Evolutionary conservation across 2,329 filamentous ascomycete genomes (phyloP), one percentile per base, ranked within the genome.

Genomic region (Fusarium musae): DNA sequence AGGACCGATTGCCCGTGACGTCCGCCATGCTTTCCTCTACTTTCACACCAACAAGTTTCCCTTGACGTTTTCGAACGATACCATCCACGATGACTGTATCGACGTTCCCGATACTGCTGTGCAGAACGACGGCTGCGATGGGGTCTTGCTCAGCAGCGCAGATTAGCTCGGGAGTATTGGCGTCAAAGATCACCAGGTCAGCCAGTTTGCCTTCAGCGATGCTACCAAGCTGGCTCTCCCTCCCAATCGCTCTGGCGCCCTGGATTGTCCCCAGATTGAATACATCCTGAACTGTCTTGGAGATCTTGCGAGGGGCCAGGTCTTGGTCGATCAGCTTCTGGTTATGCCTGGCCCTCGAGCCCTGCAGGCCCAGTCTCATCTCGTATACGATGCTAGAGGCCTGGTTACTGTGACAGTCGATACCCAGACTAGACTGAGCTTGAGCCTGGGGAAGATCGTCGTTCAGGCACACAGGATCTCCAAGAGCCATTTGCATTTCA

Each of bases 401-500:
- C 15, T 67, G 64, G 2, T 67, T 67, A 3, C 52, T 66, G 19
- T 66, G 64, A 10, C 64, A 67, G 8, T 67, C 64, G 6, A 66
- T 52, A 0, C 64, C 64, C 2, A 67, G 9, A n/a, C 64, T 67
- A 1, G 62, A 66, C 39, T 59, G 52, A 1, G 39, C 62, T 19
- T 66, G 62, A 3, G 64, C 64, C 2, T 2, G 9, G 0, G 50
- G 66, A 2, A 67, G 37, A 11, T 74, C 54, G 4, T 54, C 42
- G 0, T 59, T 37, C 2, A 73, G 28, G 10, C 70, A 73, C 2
- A 73, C 28, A 0, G 70, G 60, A 0, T 54, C 34, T 0, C 70
- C 70, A 0, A 74, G 34, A 1, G 58, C 47, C 70, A 74, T 74
- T 4, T 69, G 69, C 23, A 67, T 50, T 21, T 73, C 70, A 0